phyloP scores from a whole-genome alignment of 1,139 yeast species.

The Sugiyamaella neomexicana region DNA sequence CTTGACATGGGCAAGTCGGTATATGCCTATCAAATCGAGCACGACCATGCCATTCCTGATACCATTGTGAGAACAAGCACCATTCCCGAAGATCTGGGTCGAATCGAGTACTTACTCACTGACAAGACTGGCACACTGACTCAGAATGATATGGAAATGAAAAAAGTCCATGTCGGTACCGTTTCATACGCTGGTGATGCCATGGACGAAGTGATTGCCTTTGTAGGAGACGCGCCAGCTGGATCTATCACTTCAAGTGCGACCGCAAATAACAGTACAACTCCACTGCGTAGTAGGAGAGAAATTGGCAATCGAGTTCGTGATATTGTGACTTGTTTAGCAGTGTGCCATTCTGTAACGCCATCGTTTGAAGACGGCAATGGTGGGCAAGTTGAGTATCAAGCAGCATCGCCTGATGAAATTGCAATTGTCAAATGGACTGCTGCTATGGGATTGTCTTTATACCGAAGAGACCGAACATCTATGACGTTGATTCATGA shows the following conservation, averaged over 20 bases:
- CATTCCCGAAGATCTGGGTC: conserved; percentile 95
- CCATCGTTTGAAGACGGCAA: conserved; percentile 62
- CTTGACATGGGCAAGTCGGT: conserved; percentile 94
- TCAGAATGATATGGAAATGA: conserved; percentile 97
- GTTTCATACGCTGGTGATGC: conserved; percentile 92
- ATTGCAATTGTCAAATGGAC: conserved; percentile 95
- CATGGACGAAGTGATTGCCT: conserved; percentile 80
- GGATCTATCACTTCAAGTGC: conserved; percentile 33
- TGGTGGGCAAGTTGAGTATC: conserved; percentile 66
- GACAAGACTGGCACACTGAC: conserved; percentile 98
- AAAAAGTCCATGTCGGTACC: conserved; percentile 86
- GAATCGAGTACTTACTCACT: conserved; percentile 86
- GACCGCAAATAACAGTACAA: conserved; percentile 19
- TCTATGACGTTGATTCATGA: conserved; percentile 67
- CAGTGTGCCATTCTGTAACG: conserved; percentile 94
- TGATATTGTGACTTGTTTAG: conserved; percentile 77
- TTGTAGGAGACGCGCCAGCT: conserved; percentile 44
- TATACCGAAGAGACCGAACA: conserved; percentile 78
- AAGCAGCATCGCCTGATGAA: conserved; percentile 99
- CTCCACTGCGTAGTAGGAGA: conserved; percentile 47
- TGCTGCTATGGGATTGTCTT: conserved; percentile 76
- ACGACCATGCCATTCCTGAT: conserved; percentile 73
- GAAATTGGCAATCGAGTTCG: conserved; percentile 76
- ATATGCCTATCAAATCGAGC: conserved; percentile 92
- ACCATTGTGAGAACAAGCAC: conserved; percentile 96